phyloP scores from a whole-genome alignment of 2,329 filamentous ascomycete genomes.

The Colletotrichum eremochloae region DNA sequence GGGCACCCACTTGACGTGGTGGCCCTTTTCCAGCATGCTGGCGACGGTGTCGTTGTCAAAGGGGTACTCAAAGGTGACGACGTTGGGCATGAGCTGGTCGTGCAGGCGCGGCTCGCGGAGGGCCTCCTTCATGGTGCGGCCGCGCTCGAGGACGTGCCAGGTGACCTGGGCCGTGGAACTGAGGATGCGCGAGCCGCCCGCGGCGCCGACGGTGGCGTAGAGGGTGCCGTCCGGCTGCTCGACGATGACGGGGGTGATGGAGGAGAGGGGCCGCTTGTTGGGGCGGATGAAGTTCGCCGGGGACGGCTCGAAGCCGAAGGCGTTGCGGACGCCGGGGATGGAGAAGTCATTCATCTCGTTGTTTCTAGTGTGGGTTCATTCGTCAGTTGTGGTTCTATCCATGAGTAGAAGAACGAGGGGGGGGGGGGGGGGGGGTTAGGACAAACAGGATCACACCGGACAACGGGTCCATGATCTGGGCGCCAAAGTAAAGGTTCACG shows the following conservation, averaged over 20 bases:
- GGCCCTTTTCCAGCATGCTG: constrained; percentile 73
- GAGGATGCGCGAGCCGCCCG: constrained; percentile 87
- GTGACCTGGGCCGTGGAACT: constrained; percentile 82
- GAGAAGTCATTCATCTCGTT: constrained; percentile 86
- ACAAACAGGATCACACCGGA: constrained; percentile 81
- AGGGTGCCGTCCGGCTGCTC: constrained; percentile 73
- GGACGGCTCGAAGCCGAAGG: constrained; percentile 87
- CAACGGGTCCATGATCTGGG: constrained; percentile 80
- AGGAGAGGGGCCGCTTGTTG: constrained; percentile 85
- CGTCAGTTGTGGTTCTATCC: constrained; percentile 38
- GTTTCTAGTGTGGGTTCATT: constrained; percentile 55
- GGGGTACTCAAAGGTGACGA: constrained; percentile 74
- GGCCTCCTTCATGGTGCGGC: constrained; percentile 70
- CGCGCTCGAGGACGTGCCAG: constrained; percentile 78
- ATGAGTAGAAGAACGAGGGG: constrained; percentile 46
- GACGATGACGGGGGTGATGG: constrained; percentile 83
- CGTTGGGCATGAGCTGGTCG: constrained; percentile 84
- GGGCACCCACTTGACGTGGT: constrained; percentile 78
- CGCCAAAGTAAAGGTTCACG: constrained; percentile 88
- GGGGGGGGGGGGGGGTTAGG: constrained; percentile 52
- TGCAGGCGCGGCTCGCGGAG: constrained; percentile 79
- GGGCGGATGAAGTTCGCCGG: constrained; percentile 85
- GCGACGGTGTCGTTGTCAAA: constrained; percentile 76
- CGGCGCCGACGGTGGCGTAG: constrained; percentile 79
- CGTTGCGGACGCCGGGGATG: constrained; percentile 81